Conservation (phyloP, 768 basidiomycete species). For the Lyophyllum atratum region DNA sequence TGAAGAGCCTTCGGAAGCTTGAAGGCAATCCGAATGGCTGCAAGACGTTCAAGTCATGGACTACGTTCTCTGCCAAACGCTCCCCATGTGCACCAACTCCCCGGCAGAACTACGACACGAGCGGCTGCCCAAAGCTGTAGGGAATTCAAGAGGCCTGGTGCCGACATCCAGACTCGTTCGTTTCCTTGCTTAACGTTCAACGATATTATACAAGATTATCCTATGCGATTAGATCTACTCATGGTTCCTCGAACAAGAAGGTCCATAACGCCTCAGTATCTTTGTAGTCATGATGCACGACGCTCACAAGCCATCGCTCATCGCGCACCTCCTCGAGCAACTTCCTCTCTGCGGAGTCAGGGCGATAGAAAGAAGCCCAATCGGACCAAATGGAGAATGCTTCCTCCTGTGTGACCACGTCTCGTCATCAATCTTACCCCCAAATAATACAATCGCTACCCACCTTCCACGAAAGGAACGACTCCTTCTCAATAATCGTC, state of each 20-base stretch:
- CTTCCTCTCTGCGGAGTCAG: conserved; percentile 67
- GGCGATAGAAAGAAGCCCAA: conserved; percentile 88
- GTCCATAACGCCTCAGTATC: conserved; percentile 77
- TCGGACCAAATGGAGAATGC: conserved; percentile 95
- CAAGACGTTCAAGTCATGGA: background rate
- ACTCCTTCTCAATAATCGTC: conserved; percentile 94
- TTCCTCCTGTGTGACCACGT: conserved; percentile 66
- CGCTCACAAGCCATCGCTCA: conserved; percentile 85
- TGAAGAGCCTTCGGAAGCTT: conserved; percentile 43
- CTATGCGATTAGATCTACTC: conserved; percentile 5
- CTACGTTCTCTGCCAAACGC: background rate
- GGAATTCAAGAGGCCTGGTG: no score
- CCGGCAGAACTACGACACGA: background rate
- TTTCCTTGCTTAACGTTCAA: background rate
- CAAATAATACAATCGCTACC: background rate
- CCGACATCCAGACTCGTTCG: background rate
- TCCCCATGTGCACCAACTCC: background rate
- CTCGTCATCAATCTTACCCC: background rate
- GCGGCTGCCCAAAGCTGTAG: no score
- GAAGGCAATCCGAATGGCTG: conserved; percentile 5
- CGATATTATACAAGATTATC: conserved; percentile 7
- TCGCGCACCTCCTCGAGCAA: conserved; percentile 74
- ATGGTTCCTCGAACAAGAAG: conserved; percentile 58
- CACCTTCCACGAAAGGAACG: conserved; percentile 97
- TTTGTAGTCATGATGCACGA: conserved; percentile 94